These are phyloP conservation scores for Podospora pseudopauciseta DNA, from an alignment of 495 filamentous ascomycete species.

Conservation along the genomic window DNA sequence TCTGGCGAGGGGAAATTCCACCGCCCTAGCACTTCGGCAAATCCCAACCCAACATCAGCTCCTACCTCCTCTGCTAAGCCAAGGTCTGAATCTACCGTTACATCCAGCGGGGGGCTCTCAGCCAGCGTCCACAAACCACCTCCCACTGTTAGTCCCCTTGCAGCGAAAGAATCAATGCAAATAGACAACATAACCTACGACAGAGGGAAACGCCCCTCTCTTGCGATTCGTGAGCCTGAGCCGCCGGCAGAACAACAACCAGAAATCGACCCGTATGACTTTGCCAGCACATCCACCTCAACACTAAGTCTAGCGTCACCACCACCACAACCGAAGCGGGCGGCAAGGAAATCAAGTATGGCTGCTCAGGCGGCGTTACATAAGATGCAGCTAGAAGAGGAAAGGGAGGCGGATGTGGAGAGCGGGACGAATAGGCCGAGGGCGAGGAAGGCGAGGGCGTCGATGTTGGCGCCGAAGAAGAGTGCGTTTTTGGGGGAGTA, in stretches of 20 bases:
- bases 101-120: not conserved
- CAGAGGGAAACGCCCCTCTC: slow-evolving; percentile 14
- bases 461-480: slow-evolving; percentile 39
- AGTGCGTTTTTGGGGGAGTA: slow-evolving; percentile 20
- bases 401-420: not conserved
- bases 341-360: slow-evolving; percentile 21
- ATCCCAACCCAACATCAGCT: slow-evolving; percentile 19
- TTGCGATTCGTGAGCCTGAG: not conserved
- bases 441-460: slow-evolving; percentile 20
- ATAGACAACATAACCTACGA: slow-evolving; percentile 26
- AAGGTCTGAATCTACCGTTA: not conserved
- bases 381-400: slow-evolving; percentile 17
- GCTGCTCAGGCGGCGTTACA: slow-evolving; percentile 20
- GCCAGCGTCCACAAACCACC: not conserved
- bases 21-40: slow-evolving; percentile 19
- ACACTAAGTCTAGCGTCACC: not conserved
- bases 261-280: not conserved
- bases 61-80: slow-evolving; percentile 20
- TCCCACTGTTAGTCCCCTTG: not conserved
- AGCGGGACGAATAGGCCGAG: not conserved
- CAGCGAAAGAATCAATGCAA: not conserved
- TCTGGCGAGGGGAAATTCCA: slow-evolving; percentile 47
- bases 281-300: not conserved
- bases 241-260: not conserved
- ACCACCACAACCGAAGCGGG: not conserved